Evolutionary conservation across 1,284 basidiomycete genomes (phyloP), one percentile per base, ranked within the genome.

Genomic region (Marasmius sp.): DNA sequence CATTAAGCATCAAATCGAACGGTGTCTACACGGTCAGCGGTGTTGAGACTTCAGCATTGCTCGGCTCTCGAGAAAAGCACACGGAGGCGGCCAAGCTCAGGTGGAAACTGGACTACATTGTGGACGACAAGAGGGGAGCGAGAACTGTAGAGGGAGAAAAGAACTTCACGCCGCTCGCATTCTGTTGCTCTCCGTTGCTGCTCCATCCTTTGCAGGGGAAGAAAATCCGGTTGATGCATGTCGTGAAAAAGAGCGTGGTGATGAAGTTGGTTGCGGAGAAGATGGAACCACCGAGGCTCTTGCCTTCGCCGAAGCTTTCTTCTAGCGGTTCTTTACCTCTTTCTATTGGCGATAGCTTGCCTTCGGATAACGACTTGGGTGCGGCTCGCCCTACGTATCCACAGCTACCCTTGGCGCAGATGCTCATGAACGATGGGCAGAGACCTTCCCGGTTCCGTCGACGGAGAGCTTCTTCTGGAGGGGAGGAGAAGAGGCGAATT

Each of bases 21-120:
- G 91, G 92, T 0, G 85, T 92, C 6, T 94, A 92, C 72, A 81
- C 82, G 12, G 85, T 93, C 12, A 79, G 80, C 39, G 91, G 92
- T 11, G 78, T 75, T 22, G 92, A 94, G 71, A 65, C 72, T 14
- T 68, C 74, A 20, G 64, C 72, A 22, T 62, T 70, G 50, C 63
- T 75, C 58, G 14, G 68, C 41, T 62, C 61, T 51, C 47, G 56
- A 54, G 65, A 67, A 48, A 37, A 57, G 18, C 61, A 61, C 55
- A 68, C 65, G 53, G 74, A 75, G 7, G 64, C 74, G 18, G 69
- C 75, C 48, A 83, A 80, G 61, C 74, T 90, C 12, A 75, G 77
- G 22, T 93, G 92, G 93, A 84, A 84, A 62, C 88, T 94, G 66
- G 89, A 91, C 62, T 94, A 94, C 70, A 69, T 86, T 34, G 88